A percentile compares a stretch with the other conserved stretches of the same genome.
These are phyloP conservation scores for Eucommia ulmoides DNA, from an alignment of 257 asterid species.

Conservation along the genomic window DNA sequence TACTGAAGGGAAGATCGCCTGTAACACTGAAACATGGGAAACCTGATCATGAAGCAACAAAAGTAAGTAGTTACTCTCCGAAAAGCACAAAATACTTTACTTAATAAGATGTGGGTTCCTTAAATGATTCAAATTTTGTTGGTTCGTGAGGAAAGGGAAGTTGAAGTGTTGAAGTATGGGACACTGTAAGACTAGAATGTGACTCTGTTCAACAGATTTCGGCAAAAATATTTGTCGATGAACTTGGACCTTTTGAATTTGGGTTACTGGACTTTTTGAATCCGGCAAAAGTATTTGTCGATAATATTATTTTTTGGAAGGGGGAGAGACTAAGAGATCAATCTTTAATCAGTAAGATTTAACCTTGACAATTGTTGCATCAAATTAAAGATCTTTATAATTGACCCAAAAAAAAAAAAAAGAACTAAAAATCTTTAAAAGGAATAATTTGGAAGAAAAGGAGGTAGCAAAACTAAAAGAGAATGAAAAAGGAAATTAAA, in stretches of 20 bases:
- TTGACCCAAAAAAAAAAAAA: too few relatives aligned
- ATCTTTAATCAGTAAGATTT: neutral
- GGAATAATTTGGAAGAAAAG: too few relatives aligned
- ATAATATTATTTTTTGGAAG: neutral
- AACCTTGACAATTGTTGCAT: neutral
- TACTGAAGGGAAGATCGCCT: constrained; percentile 80
- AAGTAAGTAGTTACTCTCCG: constrained; percentile 39
- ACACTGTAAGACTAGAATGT: neutral
- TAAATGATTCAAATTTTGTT: neutral
- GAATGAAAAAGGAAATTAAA: too few relatives aligned
- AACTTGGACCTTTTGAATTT: too few relatives aligned
- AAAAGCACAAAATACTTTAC: too few relatives aligned
- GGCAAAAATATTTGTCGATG: neutral
- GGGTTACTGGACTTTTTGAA: too few relatives aligned
- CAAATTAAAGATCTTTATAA: too few relatives aligned
- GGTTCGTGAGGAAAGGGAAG: neutral
- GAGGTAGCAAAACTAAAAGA: too few relatives aligned
- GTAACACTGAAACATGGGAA: constrained; percentile 91
- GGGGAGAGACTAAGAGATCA: neutral
- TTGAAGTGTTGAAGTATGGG: neutral
- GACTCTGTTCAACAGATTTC: neutral
- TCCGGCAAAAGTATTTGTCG: too few relatives aligned
- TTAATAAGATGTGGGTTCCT: neutral
- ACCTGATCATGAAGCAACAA: constrained; percentile 82
- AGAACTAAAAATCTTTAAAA: too few relatives aligned